Evolutionary conservation across 805 yeast genomes (phyloP).

Genomic region (Diddensiella caesifluorescens): DNA sequence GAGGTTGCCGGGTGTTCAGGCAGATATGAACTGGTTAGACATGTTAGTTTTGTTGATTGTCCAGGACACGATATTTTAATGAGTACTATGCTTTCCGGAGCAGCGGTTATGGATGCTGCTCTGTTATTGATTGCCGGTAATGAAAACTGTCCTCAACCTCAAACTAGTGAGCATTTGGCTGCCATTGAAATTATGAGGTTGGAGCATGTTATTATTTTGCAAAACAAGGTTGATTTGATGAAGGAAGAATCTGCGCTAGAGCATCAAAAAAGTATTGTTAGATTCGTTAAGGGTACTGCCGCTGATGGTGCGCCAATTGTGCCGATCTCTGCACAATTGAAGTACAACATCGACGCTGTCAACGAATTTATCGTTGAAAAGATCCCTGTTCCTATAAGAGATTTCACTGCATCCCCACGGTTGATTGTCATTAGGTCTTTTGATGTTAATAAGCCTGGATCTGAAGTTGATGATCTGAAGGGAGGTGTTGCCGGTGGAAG

Average conservation of each 20-base stretch:
- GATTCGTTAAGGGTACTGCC: constrained; percentile 93
- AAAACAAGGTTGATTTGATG: constrained; percentile 98
- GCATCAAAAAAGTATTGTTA: constrained; percentile 87
- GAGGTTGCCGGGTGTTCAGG: constrained; percentile 84
- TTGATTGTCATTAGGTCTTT: constrained; percentile 96
- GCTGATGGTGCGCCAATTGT: constrained; percentile 99
- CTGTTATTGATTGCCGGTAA: constrained; percentile 93
- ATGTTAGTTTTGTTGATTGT: constrained; percentile 98
- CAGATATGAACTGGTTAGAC: constrained; percentile 85
- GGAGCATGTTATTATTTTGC: constrained; percentile 91
- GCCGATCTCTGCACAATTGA: constrained; percentile 97
- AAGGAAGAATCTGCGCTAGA: constrained; percentile 94
- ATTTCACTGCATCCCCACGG: constrained; percentile 88
- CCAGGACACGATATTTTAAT: constrained; percentile 99
- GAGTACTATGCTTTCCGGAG: constrained; percentile 99
- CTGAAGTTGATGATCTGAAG: constrained; percentile 91
- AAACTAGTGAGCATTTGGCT: constrained; percentile 97
- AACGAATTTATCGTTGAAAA: constrained; percentile 92
- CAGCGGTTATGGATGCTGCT: constrained; percentile 99
- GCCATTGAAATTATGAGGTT: constrained; percentile 99
- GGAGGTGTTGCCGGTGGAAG: constrained; percentile 99
- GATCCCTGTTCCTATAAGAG: constrained; percentile 95
- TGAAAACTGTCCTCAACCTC: constrained; percentile 99
- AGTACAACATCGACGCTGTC: constrained; percentile 97
- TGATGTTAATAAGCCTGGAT: constrained; percentile 98